phyloP scores from a whole-genome alignment of 352 stramenopile genomes.

The Globisporangium rhizosaccharum region DNA sequence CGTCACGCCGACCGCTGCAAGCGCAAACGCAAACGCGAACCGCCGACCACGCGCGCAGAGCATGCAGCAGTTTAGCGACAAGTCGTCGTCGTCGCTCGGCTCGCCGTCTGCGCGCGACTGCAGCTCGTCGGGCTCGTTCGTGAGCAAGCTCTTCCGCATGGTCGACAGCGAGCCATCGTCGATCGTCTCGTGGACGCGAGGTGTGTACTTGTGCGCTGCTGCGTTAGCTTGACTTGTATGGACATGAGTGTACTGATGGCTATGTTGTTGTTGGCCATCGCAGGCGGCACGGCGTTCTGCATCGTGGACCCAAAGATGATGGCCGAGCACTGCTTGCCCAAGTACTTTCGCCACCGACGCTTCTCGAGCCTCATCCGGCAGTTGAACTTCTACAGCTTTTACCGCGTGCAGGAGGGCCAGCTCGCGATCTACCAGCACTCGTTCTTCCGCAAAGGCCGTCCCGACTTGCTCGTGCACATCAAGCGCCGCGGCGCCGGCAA shows the following conservation, averaged over 20 bases:
- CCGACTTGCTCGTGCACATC: conserved; percentile 79
- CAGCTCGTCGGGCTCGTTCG: conserved; percentile 71
- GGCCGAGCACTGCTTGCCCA: conserved; percentile 83
- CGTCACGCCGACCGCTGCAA: conserved; percentile 9
- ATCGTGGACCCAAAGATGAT: conserved; percentile 89
- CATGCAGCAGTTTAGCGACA: conserved; percentile 39
- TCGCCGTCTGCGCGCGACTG: conserved; percentile 26
- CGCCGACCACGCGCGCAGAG: conserved; percentile 45
- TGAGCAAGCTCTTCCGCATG: conserved; percentile 85
- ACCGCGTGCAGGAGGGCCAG: conserved; percentile 84
- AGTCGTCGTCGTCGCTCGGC: conserved; percentile 2
- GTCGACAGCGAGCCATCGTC: conserved; percentile 73
- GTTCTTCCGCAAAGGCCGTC: conserved; percentile 77
- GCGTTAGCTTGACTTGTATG: neutral
- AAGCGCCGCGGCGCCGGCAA: conserved; percentile 79
- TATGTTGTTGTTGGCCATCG: conserved; percentile 2
- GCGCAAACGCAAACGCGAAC: conserved; percentile 10
- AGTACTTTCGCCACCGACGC: conserved; percentile 88
- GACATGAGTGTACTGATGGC: conserved; percentile 4
- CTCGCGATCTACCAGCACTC: conserved; percentile 85
- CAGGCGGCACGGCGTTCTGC: conserved; percentile 86
- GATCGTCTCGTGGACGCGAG: conserved; percentile 81
- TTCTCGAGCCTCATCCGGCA: conserved; percentile 88
- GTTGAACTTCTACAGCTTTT: conserved; percentile 92
- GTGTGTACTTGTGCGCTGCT: conserved; percentile 11